These are phyloP conservation scores for Kwoniella dejecticola DNA, from an alignment of 768 basidiomycete genomes.

Conservation along the genomic window DNA sequence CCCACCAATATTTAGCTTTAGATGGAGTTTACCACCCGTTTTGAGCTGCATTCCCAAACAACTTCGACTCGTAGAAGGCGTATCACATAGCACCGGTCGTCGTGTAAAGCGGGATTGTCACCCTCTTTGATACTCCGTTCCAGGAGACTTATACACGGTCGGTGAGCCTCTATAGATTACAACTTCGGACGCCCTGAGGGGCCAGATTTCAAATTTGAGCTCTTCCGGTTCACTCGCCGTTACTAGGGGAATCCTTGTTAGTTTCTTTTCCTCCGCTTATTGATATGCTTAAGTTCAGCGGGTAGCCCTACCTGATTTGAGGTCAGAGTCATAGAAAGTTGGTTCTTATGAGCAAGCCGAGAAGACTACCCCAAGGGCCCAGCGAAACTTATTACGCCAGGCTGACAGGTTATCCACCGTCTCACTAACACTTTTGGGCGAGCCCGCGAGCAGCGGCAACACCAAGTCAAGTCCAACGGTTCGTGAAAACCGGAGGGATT, in stretches of 20 bases:
- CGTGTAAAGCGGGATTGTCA: slow-evolving; percentile 62
- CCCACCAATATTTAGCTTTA: slow-evolving; percentile 80
- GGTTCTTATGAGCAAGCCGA: slow-evolving; percentile 61
- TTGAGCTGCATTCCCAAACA: slow-evolving; percentile 84
- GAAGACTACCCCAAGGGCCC: slow-evolving; percentile 31
- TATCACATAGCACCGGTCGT: slow-evolving; percentile 68
- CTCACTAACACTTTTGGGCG: slow-evolving; percentile 31
- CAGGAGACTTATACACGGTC: slow-evolving; percentile 76
- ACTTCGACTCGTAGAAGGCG: slow-evolving; percentile 77
- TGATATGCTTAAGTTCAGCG: slow-evolving; percentile 87
- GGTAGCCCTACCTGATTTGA: slow-evolving; percentile 82
- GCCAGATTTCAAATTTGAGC: slow-evolving; percentile 82
- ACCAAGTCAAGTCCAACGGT: slow-evolving; percentile 37
- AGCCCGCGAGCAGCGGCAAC: slow-evolving; percentile 47
- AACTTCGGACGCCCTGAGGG: slow-evolving; percentile 66
- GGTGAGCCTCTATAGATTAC: slow-evolving; percentile 77
- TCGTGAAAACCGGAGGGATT: slow-evolving; percentile 35
- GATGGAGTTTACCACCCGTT: slow-evolving; percentile 81
- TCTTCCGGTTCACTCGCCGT: slow-evolving; percentile 82
- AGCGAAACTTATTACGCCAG: slow-evolving; percentile 62
- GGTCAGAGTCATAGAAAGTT: slow-evolving; percentile 59
- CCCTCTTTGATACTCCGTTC: slow-evolving; percentile 68
- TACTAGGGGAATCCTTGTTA: slow-evolving; percentile 88
- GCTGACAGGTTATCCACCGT: slow-evolving; percentile 26
- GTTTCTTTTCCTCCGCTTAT: slow-evolving; percentile 89